Evolutionary conservation across 2,329 filamentous ascomycete genomes (phyloP).

Genomic region (Exophiala lecanii-corni): DNA sequence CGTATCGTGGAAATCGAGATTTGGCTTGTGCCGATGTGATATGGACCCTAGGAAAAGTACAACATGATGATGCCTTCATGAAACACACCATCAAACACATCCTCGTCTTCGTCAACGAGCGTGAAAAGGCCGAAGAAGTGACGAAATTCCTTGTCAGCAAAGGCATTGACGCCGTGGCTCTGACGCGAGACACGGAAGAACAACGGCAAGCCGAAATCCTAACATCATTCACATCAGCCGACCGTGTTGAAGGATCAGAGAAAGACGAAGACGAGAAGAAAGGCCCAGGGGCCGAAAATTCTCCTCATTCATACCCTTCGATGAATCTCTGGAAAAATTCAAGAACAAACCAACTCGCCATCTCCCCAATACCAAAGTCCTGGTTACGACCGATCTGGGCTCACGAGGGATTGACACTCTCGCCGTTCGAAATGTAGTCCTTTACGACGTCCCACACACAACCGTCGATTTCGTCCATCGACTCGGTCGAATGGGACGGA

Average conservation of each 20-base stretch:
- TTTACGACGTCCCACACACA: conserved; percentile 97
- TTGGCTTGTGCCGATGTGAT: conserved; percentile 93
- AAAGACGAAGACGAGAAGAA: conserved; percentile 14
- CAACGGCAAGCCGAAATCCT: conserved; percentile 73
- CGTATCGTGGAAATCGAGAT: conserved; percentile 87
- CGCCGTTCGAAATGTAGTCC: conserved; percentile 81
- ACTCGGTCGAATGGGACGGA: conserved; percentile 82
- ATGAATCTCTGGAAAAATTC: background rate
- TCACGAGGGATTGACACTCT: conserved; percentile 92
- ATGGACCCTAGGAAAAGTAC: conserved; percentile 83
- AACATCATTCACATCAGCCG: conserved; percentile 60
- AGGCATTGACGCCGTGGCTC: conserved; percentile 79
- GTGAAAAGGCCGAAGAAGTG: conserved; percentile 78
- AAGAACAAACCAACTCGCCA: conserved; percentile 39
- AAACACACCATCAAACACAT: conserved; percentile 63
- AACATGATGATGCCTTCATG: conserved; percentile 55
- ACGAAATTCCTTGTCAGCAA: conserved; percentile 74
- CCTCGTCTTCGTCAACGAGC: conserved; percentile 94
- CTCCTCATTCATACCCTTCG: conserved; percentile 22
- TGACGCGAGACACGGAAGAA: conserved; percentile 79
- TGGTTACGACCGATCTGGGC: conserved; percentile 90
- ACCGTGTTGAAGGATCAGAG: conserved; percentile 24
- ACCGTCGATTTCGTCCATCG: conserved; percentile 98
- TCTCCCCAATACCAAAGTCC: conserved; percentile 75
- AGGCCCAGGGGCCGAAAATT: conserved; percentile 1